A percentile compares a stretch with the other conserved stretches of the same genome.
Evolutionary conservation across 345 rosid species (phyloP).

Genomic region (Gossypium herbaceum): DNA sequence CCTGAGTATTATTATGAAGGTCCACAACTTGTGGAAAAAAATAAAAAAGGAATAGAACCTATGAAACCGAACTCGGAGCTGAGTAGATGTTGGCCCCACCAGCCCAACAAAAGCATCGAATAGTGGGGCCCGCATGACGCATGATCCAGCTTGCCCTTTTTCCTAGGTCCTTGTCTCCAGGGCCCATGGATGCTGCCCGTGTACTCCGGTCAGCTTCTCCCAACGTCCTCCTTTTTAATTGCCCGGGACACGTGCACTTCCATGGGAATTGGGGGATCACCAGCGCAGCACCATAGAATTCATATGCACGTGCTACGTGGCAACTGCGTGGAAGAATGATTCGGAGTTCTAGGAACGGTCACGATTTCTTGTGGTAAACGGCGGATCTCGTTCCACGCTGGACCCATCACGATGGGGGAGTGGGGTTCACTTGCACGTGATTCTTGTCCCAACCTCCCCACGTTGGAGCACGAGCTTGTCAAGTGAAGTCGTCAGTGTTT

Average conservation of each 20-base stretch:
- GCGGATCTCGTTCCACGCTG: constrained; percentile 2
- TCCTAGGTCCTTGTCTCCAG: constrained; percentile 10
- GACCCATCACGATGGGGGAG: neutral
- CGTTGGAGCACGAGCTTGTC: neutral
- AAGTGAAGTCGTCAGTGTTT: neutral
- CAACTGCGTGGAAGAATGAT: neutral
- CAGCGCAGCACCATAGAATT: constrained; percentile 22
- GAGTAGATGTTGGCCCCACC: constrained; percentile 45
- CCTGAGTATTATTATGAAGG: neutral
- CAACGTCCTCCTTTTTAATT: neutral
- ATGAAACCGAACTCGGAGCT: constrained; percentile 33
- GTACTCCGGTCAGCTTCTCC: constrained; percentile 3
- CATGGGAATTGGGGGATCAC: neutral
- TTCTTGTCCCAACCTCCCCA: neutral
- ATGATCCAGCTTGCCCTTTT: constrained; percentile 30
- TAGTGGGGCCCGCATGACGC: constrained; percentile 22
- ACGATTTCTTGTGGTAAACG: neutral
- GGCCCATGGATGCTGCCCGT: neutral
- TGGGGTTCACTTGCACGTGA: constrained; percentile 1
- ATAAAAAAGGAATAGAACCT: neutral
- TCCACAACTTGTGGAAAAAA: neutral
- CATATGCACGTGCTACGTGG: constrained; percentile 24
- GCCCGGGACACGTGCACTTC: constrained; percentile 20
- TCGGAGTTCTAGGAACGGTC: neutral
- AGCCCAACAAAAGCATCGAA: neutral